These are phyloP conservation scores for Arachis stenosperma DNA, from an alignment of 306 rosid genomes.

Conservation along the genomic window DNA sequence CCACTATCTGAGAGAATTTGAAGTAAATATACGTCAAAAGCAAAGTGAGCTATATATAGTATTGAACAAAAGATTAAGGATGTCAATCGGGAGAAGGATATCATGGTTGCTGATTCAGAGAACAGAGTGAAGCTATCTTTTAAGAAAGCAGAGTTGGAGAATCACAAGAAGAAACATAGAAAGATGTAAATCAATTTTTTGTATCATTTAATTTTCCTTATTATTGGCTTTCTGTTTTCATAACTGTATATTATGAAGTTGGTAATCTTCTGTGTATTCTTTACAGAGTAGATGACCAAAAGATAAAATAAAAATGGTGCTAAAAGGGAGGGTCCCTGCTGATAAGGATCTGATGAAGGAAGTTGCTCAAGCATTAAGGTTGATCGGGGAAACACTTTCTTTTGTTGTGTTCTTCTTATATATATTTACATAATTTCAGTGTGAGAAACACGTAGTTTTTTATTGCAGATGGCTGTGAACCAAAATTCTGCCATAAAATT, in stretches of 20 bases:
- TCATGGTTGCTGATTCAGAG: slow-evolving; percentile 71
- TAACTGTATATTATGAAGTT: slow-evolving; percentile 36
- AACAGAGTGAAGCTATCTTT: slow-evolving; percentile 71
- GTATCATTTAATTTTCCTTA: slow-evolving; percentile 27
- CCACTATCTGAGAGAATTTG: slow-evolving; percentile 82
- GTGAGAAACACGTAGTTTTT: neutral
- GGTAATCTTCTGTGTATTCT: slow-evolving; percentile 38
- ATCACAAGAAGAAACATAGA: slow-evolving; percentile 64
- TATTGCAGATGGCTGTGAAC: no score
- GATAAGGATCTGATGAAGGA: slow-evolving; percentile 91
- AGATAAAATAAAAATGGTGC: slow-evolving; percentile 79
- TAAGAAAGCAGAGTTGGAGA: slow-evolving; percentile 63
- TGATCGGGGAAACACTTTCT: slow-evolving; percentile 34
- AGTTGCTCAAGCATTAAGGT: slow-evolving; percentile 75
- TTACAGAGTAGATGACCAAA: slow-evolving; percentile 75
- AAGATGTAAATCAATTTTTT: slow-evolving; percentile 62
- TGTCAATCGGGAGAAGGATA: slow-evolving; percentile 61
- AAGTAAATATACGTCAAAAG: slow-evolving; percentile 63
- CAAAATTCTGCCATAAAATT: no score
- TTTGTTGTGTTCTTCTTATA: slow-evolving; percentile 12
- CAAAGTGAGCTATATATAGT: slow-evolving; percentile 54
- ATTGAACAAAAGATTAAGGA: slow-evolving; percentile 69
- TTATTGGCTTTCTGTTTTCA: slow-evolving; percentile 14
- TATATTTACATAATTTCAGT: slow-evolving; percentile 8
- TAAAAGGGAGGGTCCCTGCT: slow-evolving; percentile 85